Percentiles rank a stretch among this genome's conserved stretches.
These are phyloP conservation scores for Saccharum spontaneum DNA, from an alignment of 176 grass and related monocot species.

Conservation along the genomic window DNA sequence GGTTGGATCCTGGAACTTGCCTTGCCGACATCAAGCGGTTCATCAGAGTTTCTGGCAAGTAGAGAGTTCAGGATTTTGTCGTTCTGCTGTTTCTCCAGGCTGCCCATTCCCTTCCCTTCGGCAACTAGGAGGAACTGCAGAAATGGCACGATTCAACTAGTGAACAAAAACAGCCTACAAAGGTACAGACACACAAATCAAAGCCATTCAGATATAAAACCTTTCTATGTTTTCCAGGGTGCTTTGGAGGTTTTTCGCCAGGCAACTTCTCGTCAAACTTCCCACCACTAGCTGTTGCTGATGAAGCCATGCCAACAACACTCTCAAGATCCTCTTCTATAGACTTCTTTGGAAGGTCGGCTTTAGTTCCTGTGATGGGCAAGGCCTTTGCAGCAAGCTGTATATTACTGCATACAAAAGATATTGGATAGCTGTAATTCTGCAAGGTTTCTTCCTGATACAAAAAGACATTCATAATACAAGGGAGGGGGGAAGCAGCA, in stretches of 20 bases:
- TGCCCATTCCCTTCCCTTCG: slow-evolving; percentile 71
- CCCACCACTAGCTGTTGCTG: slow-evolving; percentile 92
- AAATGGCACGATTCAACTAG: background rate
- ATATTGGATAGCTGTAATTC: background rate
- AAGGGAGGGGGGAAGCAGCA: background rate
- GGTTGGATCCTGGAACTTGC: slow-evolving; percentile 34
- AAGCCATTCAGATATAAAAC: slow-evolving; percentile 14
- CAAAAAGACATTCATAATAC: background rate
- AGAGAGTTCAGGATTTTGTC: slow-evolving; percentile 67
- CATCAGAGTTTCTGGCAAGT: slow-evolving; percentile 54
- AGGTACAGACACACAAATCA: slow-evolving; percentile 16
- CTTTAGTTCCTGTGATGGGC: slow-evolving; percentile 76
- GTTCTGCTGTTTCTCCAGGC: slow-evolving; percentile 59
- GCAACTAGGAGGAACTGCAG: slow-evolving; percentile 62
- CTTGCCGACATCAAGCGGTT: slow-evolving; percentile 70
- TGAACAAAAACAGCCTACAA: background rate
- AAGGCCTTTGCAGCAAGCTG: slow-evolving; percentile 80
- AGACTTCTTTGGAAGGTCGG: slow-evolving; percentile 63
- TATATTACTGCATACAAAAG: slow-evolving; percentile 64
- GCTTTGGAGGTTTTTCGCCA: slow-evolving; percentile 85
- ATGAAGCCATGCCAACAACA: slow-evolving; percentile 82
- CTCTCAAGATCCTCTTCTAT: slow-evolving; percentile 84
- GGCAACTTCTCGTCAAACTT: slow-evolving; percentile 92
- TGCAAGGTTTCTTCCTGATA: slow-evolving; percentile 5
- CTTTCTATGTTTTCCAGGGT: slow-evolving; percentile 85